A percentile compares a stretch with the other conserved stretches of the same genome.
These are phyloP conservation scores for Amylocarpus encephaloides DNA, from an alignment of 2,329 filamentous ascomycete species.

Conservation along the genomic window DNA sequence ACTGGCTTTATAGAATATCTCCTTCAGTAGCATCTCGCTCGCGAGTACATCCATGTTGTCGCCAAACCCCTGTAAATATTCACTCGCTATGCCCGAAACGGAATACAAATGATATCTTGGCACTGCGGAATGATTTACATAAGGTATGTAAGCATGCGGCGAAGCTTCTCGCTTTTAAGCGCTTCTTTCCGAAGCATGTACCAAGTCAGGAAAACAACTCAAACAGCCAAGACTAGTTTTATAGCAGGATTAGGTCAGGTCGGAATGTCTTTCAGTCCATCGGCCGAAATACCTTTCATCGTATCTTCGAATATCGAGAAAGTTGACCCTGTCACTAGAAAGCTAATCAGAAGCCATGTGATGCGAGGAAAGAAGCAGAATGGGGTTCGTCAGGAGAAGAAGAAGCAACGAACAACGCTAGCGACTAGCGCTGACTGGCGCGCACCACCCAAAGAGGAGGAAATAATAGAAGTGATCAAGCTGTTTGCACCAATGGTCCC, in stretches of 20 bases:
- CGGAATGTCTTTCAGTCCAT: background rate
- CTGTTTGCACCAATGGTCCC: conserved; percentile 18
- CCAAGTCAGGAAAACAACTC: conserved; percentile 2
- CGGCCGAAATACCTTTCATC: conserved; percentile 10
- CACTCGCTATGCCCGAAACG: no score
- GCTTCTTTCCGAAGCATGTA: background rate
- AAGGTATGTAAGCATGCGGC: background rate
- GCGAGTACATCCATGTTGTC: no score
- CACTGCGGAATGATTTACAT: background rate
- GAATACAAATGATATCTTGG: no score
- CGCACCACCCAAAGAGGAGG: background rate
- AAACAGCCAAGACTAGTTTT: background rate
- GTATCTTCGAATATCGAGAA: conserved; percentile 26
- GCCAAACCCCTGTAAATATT: no score
- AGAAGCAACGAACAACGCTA: no score
- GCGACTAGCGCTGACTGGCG: background rate
- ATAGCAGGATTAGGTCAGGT: no score
- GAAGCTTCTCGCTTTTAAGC: background rate
- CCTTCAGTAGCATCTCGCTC: no score
- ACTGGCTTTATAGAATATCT: background rate
- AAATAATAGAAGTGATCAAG: conserved; percentile 2
- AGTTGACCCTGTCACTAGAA: conserved; percentile 31
- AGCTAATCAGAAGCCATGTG: conserved; percentile 38
- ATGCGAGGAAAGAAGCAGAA: conserved; percentile 39
- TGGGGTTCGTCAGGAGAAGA: conserved; percentile 14